Evolutionary conservation across 2,329 filamentous ascomycete species (phyloP).

Genomic region (Cytospora schulzeri): DNA sequence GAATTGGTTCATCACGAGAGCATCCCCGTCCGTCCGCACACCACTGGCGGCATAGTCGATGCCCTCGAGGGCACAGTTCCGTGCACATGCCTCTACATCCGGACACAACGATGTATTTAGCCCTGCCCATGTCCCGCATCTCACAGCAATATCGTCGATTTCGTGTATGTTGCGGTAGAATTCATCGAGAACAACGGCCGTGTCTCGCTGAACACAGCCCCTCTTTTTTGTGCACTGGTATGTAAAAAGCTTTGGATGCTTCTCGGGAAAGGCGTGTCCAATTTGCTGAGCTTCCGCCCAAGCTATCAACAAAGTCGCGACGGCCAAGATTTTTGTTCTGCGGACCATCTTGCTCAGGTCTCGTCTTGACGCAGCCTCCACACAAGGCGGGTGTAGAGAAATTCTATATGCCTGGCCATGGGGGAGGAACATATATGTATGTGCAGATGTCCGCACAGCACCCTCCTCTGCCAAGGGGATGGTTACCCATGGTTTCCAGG

Average conservation of each 20-base stretch:
- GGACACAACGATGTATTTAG: conserved; percentile 14
- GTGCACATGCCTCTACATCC: conserved; percentile 4
- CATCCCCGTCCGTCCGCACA: conserved; percentile 7
- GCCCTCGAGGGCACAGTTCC: conserved; percentile 18
- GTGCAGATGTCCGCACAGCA: not conserved
- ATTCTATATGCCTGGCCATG: not conserved
- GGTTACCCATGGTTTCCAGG: too few species aligned
- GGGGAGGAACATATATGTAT: not conserved
- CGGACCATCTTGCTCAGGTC: conserved; percentile 3
- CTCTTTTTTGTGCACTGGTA: conserved; percentile 6
- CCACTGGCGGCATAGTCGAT: conserved; percentile 18
- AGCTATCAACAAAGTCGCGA: not conserved
- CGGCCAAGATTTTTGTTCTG: not conserved
- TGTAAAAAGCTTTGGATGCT: conserved; percentile 15
- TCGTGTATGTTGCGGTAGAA: conserved; percentile 22
- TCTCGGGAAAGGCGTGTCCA: not conserved
- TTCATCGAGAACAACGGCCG: conserved; percentile 13
- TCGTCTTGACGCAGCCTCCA: not conserved
- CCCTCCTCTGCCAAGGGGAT: too few species aligned
- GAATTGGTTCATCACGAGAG: conserved; percentile 17
- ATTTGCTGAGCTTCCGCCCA: conserved; percentile 14
- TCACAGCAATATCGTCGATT: conserved; percentile 8
- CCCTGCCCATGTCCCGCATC: conserved; percentile 13
- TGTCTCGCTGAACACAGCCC: conserved; percentile 12
- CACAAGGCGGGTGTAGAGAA: not conserved